A percentile compares a stretch with the other conserved stretches of the same genome.
phyloP scores from a whole-genome alignment of 1,284 basidiomycete species.

The Testicularia cyperi region DNA sequence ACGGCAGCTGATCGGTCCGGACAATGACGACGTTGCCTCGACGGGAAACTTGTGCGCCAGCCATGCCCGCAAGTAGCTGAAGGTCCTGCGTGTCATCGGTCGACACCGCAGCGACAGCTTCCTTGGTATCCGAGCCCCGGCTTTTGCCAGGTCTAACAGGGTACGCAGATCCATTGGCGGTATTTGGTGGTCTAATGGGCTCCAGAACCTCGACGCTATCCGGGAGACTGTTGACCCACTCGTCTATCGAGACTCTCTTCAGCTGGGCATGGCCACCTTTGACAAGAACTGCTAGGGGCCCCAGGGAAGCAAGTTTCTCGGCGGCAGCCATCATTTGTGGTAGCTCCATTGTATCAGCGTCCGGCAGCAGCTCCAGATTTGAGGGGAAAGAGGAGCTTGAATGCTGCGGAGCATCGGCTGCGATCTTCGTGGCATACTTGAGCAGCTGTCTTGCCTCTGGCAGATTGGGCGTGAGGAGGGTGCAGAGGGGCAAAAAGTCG shows the following conservation, averaged over 20 bases:
- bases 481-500: slow-evolving; percentile 73
- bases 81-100: no score
- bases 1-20: slow-evolving; percentile 29
- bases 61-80: slow-evolving; percentile 15
- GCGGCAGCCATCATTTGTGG: slow-evolving; percentile 63
- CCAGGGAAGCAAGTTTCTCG: slow-evolving; percentile 65
- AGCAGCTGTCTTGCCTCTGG: slow-evolving; percentile 74
- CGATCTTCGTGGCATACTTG: slow-evolving; percentile 38
- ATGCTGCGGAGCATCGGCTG: no score
- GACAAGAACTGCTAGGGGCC: slow-evolving; percentile 70
- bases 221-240: slow-evolving; percentile 1
- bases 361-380: slow-evolving; percentile 10
- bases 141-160: no score
- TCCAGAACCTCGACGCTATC: no score
- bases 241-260: slow-evolving; percentile 8
- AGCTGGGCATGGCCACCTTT: slow-evolving; percentile 81
- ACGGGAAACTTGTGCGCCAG: slow-evolving; percentile 16
- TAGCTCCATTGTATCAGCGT: slow-evolving; percentile 13
- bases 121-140: no score
- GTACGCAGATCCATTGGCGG: no score
- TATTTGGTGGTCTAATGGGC: no score
- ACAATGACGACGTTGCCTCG: slow-evolving; percentile 18
- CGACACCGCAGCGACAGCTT: no score
- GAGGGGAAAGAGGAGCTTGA: no score
- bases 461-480: slow-evolving; percentile 83